Evolutionary conservation across 371 early-diverging fungal genomes (phyloP).

Genomic region (Cokeromyces recurvatus): DNA sequence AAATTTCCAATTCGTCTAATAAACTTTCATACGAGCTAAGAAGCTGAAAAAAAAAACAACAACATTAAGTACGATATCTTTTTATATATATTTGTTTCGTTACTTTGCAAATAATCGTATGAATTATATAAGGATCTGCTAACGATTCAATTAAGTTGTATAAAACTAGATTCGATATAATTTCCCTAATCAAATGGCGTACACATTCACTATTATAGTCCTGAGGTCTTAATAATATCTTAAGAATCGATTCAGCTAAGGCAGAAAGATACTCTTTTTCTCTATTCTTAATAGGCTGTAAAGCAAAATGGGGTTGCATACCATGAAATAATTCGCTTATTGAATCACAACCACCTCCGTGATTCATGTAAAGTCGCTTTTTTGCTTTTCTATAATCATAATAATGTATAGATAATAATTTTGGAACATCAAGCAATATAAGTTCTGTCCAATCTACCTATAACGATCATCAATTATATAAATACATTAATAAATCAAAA

Average conservation of each 20-base stretch:
- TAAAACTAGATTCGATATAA: constrained; percentile 46
- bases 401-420: constrained; percentile 48
- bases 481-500: too few species aligned
- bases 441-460: constrained; percentile 59
- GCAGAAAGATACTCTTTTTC: constrained; percentile 50
- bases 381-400: constrained; percentile 50
- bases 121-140: constrained; percentile 55
- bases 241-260: constrained; percentile 44
- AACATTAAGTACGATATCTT: neutral
- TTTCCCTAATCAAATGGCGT: constrained; percentile 52
- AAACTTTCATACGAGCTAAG: constrained; percentile 20
- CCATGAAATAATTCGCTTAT: constrained; percentile 53
- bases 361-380: constrained; percentile 40
- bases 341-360: constrained; percentile 42
- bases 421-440: constrained; percentile 45
- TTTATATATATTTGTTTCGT: neutral
- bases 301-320: constrained; percentile 59
- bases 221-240: constrained; percentile 28
- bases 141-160: constrained; percentile 41
- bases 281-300: constrained; percentile 36
- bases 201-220: constrained; percentile 52
- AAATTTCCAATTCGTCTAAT: constrained; percentile 30
- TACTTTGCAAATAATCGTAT: constrained; percentile 57
- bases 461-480: too few species aligned
- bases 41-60: constrained; percentile 13